Conservation (phyloP, 805 yeast genomes). For the Monosporozyma yasuniensis region DNA sequence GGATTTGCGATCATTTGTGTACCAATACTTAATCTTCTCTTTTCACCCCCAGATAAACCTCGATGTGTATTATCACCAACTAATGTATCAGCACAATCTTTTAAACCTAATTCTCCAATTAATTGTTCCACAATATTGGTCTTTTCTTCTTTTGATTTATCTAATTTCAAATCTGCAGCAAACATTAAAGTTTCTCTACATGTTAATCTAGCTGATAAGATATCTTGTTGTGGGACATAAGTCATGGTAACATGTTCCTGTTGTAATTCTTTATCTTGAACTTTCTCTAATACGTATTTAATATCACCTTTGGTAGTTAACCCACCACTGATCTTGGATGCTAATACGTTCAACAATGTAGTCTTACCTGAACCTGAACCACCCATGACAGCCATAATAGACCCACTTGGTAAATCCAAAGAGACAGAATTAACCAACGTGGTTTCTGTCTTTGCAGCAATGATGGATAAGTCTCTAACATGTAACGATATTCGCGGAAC, state of each 20-base stretch:
- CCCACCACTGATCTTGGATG: conserved; percentile 39
- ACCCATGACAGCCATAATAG: conserved; percentile 73
- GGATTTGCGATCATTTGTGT: conserved; percentile 72
- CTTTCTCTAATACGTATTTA: conserved; percentile 19
- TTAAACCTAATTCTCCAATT: conserved; percentile 54
- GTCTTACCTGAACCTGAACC: conserved; percentile 88
- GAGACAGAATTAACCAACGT: conserved; percentile 43
- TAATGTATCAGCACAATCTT: conserved; percentile 50
- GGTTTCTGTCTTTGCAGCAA: conserved; percentile 26
- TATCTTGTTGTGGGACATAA: conserved; percentile 70
- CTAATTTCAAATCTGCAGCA: conserved; percentile 65
- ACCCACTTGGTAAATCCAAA: conserved; percentile 49
- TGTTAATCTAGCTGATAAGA: conserved; percentile 60
- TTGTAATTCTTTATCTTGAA: background rate
- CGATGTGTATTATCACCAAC: conserved; percentile 48
- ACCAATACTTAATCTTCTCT: conserved; percentile 66
- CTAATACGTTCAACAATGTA: conserved; percentile 59
- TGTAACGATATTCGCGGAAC: conserved; percentile 18
- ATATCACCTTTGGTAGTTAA: conserved; percentile 38
- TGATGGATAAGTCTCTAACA: conserved; percentile 21
- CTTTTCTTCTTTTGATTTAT: conserved; percentile 38
- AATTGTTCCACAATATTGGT: conserved; percentile 46
- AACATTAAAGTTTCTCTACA: conserved; percentile 59
- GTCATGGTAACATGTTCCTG: conserved; percentile 29
- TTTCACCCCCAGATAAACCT: conserved; percentile 80